Evolutionary conservation across 805 yeast genomes (phyloP).

Genomic region (Metschnikowia lachancei): DNA sequence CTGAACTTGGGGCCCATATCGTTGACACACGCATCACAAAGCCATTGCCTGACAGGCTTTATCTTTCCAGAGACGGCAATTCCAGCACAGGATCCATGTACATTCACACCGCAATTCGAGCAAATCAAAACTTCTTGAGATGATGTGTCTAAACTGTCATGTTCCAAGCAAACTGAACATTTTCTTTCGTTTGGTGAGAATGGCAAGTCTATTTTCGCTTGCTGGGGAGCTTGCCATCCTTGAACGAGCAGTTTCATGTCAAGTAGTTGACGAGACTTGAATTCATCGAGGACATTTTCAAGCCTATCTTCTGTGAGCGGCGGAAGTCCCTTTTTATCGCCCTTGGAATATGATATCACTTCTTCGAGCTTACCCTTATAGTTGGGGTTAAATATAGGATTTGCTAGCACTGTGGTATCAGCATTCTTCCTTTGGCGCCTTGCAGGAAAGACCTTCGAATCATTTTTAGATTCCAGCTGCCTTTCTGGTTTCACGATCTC

Average conservation of each 20-base stretch:
- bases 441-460: slow-evolving; percentile 1
- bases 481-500: background rate
- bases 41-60: slow-evolving; percentile 53
- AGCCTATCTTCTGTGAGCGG: slow-evolving; percentile 16
- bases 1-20: slow-evolving; percentile 58
- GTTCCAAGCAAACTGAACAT: slow-evolving; percentile 59
- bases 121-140: slow-evolving; percentile 50
- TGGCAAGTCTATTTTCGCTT: slow-evolving; percentile 16
- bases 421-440: slow-evolving; percentile 14
- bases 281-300: slow-evolving; percentile 3
- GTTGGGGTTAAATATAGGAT: slow-evolving; percentile 24
- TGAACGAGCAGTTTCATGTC: slow-evolving; percentile 23
- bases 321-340: slow-evolving; percentile 23
- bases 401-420: slow-evolving; percentile 12
- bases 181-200: slow-evolving; percentile 13
- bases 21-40: slow-evolving; percentile 77
- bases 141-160: slow-evolving; percentile 26
- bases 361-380: slow-evolving; percentile 15
- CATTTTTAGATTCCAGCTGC: slow-evolving; percentile 1
- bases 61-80: slow-evolving; percentile 16
- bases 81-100: slow-evolving; percentile 74
- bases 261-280: slow-evolving; percentile 23
- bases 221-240: slow-evolving; percentile 15
- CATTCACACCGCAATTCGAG: slow-evolving; percentile 61
- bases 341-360: slow-evolving; percentile 8